Conservation (phyloP, 108 stramenopile species). For the Skeletonema menzelii region DNA sequence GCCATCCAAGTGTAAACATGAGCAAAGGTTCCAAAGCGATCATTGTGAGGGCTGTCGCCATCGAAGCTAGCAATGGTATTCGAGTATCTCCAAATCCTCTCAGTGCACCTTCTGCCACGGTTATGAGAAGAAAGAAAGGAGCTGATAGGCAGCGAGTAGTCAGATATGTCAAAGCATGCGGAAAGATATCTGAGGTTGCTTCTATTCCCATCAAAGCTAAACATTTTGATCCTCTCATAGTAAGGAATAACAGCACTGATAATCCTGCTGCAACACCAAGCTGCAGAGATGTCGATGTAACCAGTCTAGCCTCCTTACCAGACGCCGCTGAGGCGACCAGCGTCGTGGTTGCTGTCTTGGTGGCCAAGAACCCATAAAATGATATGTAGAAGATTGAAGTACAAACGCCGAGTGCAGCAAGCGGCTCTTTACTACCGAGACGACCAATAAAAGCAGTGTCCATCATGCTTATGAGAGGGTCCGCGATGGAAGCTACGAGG, state of each 20-base stretch:
- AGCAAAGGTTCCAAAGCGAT: slow-evolving; percentile 73
- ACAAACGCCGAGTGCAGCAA: slow-evolving; percentile 81
- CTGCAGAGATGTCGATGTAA: slow-evolving; percentile 34
- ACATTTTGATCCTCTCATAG: slow-evolving; percentile 29
- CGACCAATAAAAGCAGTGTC: slow-evolving; percentile 80
- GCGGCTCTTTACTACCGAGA: slow-evolving; percentile 50
- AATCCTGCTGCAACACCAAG: slow-evolving; percentile 50
- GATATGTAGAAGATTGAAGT: slow-evolving; percentile 82
- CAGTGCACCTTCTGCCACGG: slow-evolving; percentile 80
- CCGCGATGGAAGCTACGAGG: slow-evolving; percentile 68
- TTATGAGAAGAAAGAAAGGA: slow-evolving; percentile 63
- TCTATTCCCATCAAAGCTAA: slow-evolving; percentile 71
- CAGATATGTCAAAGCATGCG: slow-evolving; percentile 56
- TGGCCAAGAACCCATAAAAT: slow-evolving; percentile 81
- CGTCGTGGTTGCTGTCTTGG: slow-evolving; percentile 68
- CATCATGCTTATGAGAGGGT: slow-evolving; percentile 75
- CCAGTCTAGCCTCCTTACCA: slow-evolving; percentile 13
- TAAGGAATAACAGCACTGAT: slow-evolving; percentile 26
- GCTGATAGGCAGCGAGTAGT: slow-evolving; percentile 58
- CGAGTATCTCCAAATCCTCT: slow-evolving; percentile 76
- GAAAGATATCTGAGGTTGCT: slow-evolving; percentile 29
- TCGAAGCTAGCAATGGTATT: slow-evolving; percentile 64
- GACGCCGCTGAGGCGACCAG: slow-evolving; percentile 50
- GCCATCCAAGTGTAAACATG: slow-evolving; percentile 70
- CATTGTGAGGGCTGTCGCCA: slow-evolving; percentile 62